A percentile compares a stretch with the other conserved stretches of the same genome.
phyloP scores from a whole-genome alignment of 2,329 filamentous ascomycete species.

The Fusarium poae region DNA sequence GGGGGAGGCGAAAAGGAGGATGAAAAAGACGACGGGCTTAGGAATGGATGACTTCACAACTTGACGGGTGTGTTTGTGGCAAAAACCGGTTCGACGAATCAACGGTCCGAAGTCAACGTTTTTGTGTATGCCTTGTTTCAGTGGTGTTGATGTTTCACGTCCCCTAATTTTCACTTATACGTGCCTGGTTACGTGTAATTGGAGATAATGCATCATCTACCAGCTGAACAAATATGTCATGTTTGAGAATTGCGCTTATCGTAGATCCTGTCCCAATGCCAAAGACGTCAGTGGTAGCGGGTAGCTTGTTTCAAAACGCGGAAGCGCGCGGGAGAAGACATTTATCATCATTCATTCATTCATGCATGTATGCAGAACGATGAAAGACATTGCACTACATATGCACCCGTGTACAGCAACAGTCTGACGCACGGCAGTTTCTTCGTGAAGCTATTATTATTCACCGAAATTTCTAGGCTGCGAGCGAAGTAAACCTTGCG shows the following conservation, averaged over 20 bases:
- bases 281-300: constrained; percentile 36
- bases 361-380: constrained; percentile 10
- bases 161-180: constrained; percentile 16
- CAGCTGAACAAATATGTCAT: constrained; percentile 7
- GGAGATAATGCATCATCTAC: constrained; percentile 12
- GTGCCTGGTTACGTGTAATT: constrained; percentile 12
- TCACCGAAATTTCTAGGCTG: constrained; percentile 13
- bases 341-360: constrained; percentile 9
- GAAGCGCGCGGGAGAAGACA: constrained; percentile 13
- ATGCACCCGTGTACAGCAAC: constrained; percentile 9
- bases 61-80: constrained; percentile 36
- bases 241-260: constrained; percentile 18
- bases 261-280: constrained; percentile 24
- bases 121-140: constrained; percentile 27
- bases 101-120: constrained; percentile 11
- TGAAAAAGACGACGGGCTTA: constrained; percentile 10
- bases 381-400: constrained; percentile 15
- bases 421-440: not conserved
- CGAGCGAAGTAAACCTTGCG: constrained; percentile 16
- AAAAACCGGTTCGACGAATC: constrained; percentile 27
- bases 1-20: constrained; percentile 40
- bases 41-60: constrained; percentile 42
- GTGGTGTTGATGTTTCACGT: constrained; percentile 27
- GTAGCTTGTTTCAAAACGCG: constrained; percentile 37
- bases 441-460: not conserved